These are phyloP conservation scores for Chlorella sp. DNA, from an alignment of 139 green algal species.

Conservation along the genomic window DNA sequence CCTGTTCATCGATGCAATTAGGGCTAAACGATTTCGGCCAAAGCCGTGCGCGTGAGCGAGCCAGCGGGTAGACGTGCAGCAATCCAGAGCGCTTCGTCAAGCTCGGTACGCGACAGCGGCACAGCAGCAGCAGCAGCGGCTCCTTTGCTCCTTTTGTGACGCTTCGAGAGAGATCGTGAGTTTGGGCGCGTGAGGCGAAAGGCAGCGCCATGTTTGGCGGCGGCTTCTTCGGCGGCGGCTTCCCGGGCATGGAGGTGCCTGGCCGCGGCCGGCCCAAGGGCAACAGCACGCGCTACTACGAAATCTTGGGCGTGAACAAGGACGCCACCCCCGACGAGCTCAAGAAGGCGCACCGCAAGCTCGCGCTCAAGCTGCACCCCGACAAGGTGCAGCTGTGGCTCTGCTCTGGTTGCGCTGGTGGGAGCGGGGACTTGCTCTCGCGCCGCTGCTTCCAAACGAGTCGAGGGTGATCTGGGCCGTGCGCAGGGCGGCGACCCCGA, in stretches of 20 bases:
- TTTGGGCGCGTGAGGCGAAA: neutral
- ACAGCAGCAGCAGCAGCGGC: too few relatives aligned
- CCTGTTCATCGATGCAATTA: too few relatives aligned
- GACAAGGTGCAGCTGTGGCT: too few relatives aligned
- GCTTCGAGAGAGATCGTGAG: neutral
- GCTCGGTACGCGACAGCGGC: too few relatives aligned
- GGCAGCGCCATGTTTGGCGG: slow-evolving; percentile 1
- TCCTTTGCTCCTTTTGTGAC: neutral
- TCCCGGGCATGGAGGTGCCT: slow-evolving; percentile 5
- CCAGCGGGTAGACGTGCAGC: too few relatives aligned
- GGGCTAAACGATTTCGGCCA: neutral
- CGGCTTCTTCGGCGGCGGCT: neutral
- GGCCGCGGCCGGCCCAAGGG: neutral
- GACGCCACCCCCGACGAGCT: slow-evolving; percentile 69
- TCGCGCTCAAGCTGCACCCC: slow-evolving; percentile 80
- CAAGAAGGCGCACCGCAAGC: slow-evolving; percentile 85
- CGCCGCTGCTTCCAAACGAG: neutral
- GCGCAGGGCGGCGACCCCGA: slow-evolving; percentile 78
- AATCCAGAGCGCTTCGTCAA: too few relatives aligned
- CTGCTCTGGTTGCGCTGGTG: too few relatives aligned
- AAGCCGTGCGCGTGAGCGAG: too few relatives aligned
- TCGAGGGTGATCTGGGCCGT: neutral
- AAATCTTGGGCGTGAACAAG: slow-evolving; percentile 82
- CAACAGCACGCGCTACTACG: slow-evolving; percentile 76
- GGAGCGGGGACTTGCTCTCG: too few relatives aligned